Percentiles rank a stretch among this genome's conserved stretches.
These are phyloP conservation scores for Irpex sp. DNA, from an alignment of 1,284 basidiomycete species.

Conservation along the genomic window DNA sequence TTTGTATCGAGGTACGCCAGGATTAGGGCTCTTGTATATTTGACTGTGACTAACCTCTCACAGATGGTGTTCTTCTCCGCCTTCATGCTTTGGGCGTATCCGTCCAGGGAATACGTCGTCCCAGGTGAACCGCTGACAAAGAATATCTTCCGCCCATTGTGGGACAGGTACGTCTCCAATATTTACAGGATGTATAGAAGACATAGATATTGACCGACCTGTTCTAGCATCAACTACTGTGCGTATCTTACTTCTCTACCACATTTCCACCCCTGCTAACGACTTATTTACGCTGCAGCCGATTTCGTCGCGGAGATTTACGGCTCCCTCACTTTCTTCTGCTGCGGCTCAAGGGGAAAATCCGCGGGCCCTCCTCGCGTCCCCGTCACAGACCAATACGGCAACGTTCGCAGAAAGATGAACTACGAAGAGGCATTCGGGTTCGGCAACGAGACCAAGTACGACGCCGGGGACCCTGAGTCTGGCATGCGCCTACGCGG, in stretches of 20 bases:
- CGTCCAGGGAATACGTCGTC: slow-evolving; percentile 58
- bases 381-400: slow-evolving; percentile 21
- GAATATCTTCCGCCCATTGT: slow-evolving; percentile 60
- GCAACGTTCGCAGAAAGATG: slow-evolving; percentile 24
- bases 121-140: slow-evolving; percentile 38
- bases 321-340: slow-evolving; percentile 60
- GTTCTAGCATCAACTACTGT: slow-evolving; percentile 68
- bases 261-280: slow-evolving; percentile 6
- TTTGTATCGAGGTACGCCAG: slow-evolving; percentile 70
- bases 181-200: too few relatives aligned
- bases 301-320: slow-evolving; percentile 68
- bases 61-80: slow-evolving; percentile 79
- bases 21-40: neutral
- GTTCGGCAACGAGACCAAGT: slow-evolving; percentile 20
- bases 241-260: slow-evolving; percentile 19
- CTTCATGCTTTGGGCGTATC: slow-evolving; percentile 83
- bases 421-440: slow-evolving; percentile 54
- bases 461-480: neutral
- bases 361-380: slow-evolving; percentile 37
- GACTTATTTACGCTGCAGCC: slow-evolving; percentile 28
- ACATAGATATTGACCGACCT: neutral
- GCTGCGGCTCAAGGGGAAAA: slow-evolving; percentile 35
- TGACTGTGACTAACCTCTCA: neutral
- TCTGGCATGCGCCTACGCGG: slow-evolving; percentile 14
- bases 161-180: slow-evolving; percentile 55